Evolutionary conservation across 306 rosid species (phyloP).

Genomic region (Prunus armeniaca): DNA sequence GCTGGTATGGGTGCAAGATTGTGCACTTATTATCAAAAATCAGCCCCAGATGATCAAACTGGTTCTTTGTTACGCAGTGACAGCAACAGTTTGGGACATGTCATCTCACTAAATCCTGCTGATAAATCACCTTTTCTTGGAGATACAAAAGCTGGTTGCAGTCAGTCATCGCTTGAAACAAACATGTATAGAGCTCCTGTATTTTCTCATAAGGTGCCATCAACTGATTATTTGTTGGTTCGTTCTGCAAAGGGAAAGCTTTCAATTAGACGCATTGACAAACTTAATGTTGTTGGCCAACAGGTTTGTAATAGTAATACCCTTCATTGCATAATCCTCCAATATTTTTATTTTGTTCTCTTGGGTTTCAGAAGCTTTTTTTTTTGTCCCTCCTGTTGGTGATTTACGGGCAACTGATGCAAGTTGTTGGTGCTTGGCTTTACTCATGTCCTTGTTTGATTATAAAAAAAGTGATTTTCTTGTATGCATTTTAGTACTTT

Average conservation of each 20-base stretch:
- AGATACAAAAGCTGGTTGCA: conserved; percentile 76
- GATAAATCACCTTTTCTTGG: conserved; percentile 98
- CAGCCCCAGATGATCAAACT: conserved; percentile 79
- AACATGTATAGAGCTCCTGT: conserved; percentile 96
- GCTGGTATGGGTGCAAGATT: conserved; percentile 96
- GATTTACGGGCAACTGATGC: background rate
- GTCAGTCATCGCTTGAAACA: conserved; percentile 90
- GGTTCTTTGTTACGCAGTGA: conserved; percentile 68
- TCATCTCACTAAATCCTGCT: conserved; percentile 77
- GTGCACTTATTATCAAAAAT: conserved; percentile 89
- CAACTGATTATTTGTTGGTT: conserved; percentile 80
- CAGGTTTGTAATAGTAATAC: conserved; percentile 55
- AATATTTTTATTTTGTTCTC: background rate
- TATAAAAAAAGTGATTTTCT: no score
- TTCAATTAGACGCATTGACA: conserved; percentile 84
- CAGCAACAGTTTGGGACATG: conserved; percentile 68
- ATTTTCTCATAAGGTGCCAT: conserved; percentile 81
- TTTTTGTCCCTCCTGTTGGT: background rate
- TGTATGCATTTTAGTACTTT: no score
- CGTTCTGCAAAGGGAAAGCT: conserved; percentile 96
- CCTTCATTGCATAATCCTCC: conserved; percentile 12
- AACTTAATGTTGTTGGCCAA: conserved; percentile 80
- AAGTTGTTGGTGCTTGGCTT: no score
- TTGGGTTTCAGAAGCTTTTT: background rate
- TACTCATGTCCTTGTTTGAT: no score